phyloP scores from a whole-genome alignment of 2,329 filamentous ascomycete species.

The Epicoccum sorghinum region DNA sequence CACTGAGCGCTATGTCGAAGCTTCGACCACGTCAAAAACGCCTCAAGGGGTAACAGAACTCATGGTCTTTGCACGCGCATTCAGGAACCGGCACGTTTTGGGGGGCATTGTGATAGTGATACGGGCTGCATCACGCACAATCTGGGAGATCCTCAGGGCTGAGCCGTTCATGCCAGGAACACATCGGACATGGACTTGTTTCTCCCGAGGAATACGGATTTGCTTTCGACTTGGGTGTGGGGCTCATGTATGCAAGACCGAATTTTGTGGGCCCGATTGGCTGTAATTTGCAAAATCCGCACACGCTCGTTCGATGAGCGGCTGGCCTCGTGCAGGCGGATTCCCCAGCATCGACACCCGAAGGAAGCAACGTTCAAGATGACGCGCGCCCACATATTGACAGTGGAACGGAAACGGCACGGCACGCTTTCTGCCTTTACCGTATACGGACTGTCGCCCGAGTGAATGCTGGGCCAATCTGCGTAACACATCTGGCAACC shows the following conservation, averaged over 20 bases:
- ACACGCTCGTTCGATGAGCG: conserved; percentile 19
- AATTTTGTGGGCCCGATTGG: conserved; percentile 22
- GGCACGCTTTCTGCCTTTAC: conserved; percentile 34
- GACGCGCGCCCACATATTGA: conserved; percentile 26
- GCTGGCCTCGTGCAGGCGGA: conserved; percentile 21
- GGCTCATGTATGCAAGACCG: conserved; percentile 4
- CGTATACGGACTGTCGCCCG: conserved; percentile 30
- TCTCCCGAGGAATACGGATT: conserved; percentile 15
- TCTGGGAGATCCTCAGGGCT: conserved; percentile 35
- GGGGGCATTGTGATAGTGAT: conserved; percentile 33
- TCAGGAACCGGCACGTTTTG: conserved; percentile 30
- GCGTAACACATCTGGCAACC: conserved; percentile 36
- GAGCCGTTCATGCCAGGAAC: conserved; percentile 35
- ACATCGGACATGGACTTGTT: conserved; percentile 23
- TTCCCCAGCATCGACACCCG: conserved; percentile 24
- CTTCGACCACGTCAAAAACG: conserved; percentile 13
- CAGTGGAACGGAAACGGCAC: conserved; percentile 41
- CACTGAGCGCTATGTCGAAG: conserved; percentile 13
- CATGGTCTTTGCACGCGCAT: conserved; percentile 34
- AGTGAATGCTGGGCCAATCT: conserved; percentile 30
- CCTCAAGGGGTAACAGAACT: conserved; percentile 26
- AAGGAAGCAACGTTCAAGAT: conserved; percentile 29
- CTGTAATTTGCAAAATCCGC: conserved; percentile 10
- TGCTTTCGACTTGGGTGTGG: conserved; percentile 10
- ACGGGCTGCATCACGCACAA: conserved; percentile 33